Conservation (phyloP, 257 asterid genomes). For the Anisodus tanguticus region DNA sequence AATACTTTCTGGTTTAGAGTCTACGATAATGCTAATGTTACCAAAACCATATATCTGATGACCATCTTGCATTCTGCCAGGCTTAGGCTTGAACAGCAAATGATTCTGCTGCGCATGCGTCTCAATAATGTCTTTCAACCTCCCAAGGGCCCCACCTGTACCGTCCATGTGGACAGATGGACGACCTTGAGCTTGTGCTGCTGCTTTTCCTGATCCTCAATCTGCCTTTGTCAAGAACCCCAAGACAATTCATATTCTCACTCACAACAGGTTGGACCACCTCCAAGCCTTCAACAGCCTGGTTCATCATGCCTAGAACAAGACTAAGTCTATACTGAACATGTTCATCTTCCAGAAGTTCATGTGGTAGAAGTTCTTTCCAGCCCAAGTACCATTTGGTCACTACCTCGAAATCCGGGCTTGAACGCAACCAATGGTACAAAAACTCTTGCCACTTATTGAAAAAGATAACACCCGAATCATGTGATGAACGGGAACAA, state of each 20-base stretch:
- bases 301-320: slow-evolving; percentile 73
- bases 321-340: slow-evolving; percentile 53
- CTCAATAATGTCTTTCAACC: slow-evolving; percentile 48
- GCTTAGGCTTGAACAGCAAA: slow-evolving; percentile 40
- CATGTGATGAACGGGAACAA: slow-evolving; percentile 71
- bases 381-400: slow-evolving; percentile 69
- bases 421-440: slow-evolving; percentile 59
- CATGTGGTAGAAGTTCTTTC: slow-evolving; percentile 66
- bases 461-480: slow-evolving; percentile 59
- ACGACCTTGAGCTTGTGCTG: slow-evolving; percentile 61
- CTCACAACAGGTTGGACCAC: slow-evolving; percentile 65
- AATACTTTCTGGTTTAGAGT: slow-evolving; percentile 58
- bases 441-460: slow-evolving; percentile 74
- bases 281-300: slow-evolving; percentile 71
- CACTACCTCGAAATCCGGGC: slow-evolving; percentile 69
- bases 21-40: slow-evolving; percentile 65
- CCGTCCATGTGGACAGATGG: slow-evolving; percentile 28
- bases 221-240: slow-evolving; percentile 58
- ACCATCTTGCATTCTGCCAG: slow-evolving; percentile 71
- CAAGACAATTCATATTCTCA: slow-evolving; percentile 54
- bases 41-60: slow-evolving; percentile 85
- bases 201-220: slow-evolving; percentile 63
- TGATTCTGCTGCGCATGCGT: slow-evolving; percentile 43
- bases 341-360: slow-evolving; percentile 60
- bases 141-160: slow-evolving; percentile 31